These are phyloP conservation scores for Aspergillus terreus DNA, from an alignment of 2,329 filamentous ascomycete genomes.

Conservation along the genomic window DNA sequence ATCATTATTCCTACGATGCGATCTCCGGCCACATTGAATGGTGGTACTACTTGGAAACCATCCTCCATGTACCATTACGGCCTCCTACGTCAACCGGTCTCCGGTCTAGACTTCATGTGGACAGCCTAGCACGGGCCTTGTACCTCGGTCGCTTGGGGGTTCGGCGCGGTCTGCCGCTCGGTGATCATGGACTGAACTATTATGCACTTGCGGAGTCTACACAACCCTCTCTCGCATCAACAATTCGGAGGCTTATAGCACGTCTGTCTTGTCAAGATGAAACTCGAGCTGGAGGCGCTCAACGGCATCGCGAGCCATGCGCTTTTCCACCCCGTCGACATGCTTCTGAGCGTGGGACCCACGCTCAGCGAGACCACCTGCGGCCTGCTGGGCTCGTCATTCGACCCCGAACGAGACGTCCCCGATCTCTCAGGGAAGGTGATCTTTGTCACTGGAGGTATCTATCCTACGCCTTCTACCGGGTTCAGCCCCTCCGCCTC, in stretches of 20 bases:
- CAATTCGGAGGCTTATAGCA: no score
- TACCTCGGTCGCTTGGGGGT: not conserved
- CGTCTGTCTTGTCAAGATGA: not conserved
- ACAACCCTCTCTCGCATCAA: no score
- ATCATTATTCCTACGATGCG: not conserved
- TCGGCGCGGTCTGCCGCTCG: not conserved
- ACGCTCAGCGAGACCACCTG: slow-evolving; percentile 33
- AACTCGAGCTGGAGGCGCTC: slow-evolving; percentile 8
- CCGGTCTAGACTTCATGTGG: not conserved
- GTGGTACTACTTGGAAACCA: not conserved
- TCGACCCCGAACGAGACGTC: slow-evolving; percentile 45
- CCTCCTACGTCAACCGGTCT: not conserved
- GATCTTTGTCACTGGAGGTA: slow-evolving; percentile 52
- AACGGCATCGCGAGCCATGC: slow-evolving; percentile 17
- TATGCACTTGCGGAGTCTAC: not conserved
- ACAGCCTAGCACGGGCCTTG: not conserved
- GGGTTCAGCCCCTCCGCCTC: not conserved
- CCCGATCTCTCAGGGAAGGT: slow-evolving; percentile 47
- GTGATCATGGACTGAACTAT: not conserved
- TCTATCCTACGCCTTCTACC: not conserved
- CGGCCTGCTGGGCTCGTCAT: slow-evolving; percentile 32
- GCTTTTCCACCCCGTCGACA: slow-evolving; percentile 28
- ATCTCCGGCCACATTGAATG: not conserved
- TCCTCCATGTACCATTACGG: not conserved
- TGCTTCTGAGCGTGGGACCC: slow-evolving; percentile 28